These are phyloP conservation scores for Nicotiana obtusifolia DNA, from an alignment of 257 asterid species.

Conservation along the genomic window DNA sequence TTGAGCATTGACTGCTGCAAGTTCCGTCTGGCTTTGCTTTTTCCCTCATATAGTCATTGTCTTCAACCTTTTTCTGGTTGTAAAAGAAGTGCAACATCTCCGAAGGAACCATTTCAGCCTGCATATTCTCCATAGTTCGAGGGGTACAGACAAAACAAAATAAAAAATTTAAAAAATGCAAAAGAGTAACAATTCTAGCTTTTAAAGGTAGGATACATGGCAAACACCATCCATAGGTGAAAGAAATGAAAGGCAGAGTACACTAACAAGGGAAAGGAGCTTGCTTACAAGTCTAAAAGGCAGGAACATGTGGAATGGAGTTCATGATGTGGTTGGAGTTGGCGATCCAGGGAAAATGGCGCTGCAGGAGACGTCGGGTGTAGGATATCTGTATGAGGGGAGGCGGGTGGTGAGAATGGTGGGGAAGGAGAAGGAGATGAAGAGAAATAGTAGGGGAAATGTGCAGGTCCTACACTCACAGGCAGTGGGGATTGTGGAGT, in stretches of 20 bases:
- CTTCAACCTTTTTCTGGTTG: background rate
- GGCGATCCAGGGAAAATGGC: conserved; percentile 16
- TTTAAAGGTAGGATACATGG: background rate
- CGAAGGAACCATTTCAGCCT: conserved; percentile 24
- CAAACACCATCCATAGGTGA: background rate
- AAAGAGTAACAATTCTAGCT: background rate
- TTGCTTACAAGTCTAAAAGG: conserved; percentile 22
- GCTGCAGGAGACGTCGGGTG: background rate
- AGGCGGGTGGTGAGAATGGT: conserved; percentile 8
- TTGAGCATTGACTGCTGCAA: background rate
- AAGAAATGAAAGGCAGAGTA: background rate
- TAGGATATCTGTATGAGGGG: conserved; percentile 9
- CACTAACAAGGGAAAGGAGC: background rate
- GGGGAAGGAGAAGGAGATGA: conserved; percentile 15
- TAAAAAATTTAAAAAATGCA: background rate
- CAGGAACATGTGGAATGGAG: conserved; percentile 8
- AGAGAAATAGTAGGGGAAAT: conserved; percentile 10
- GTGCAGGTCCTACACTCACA: conserved; percentile 18
- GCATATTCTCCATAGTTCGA: background rate
- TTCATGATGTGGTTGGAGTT: background rate
- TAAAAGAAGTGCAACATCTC: conserved; percentile 10
- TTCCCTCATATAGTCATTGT: background rate
- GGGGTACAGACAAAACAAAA: background rate
- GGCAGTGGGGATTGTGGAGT: conserved; percentile 22
- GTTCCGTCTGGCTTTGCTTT: background rate